These are phyloP conservation scores for Kazachstania psychrophila DNA, from an alignment of 805 yeast species.

Conservation along the genomic window DNA sequence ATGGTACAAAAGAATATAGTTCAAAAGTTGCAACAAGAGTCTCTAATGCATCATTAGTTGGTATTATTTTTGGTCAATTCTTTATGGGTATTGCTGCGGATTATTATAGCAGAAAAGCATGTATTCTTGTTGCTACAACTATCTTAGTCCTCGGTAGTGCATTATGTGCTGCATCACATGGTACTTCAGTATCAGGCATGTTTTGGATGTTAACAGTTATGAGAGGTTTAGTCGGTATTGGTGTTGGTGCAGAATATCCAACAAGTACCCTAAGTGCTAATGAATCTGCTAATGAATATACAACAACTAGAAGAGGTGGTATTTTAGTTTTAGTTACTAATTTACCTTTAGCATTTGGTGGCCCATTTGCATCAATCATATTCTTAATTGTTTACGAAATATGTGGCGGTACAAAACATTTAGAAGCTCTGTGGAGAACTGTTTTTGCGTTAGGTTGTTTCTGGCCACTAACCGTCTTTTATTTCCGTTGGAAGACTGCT, in stretches of 20 bases:
- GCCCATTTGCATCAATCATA: constrained; percentile 2
- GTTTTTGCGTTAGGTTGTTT: constrained; percentile 4
- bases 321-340: constrained; percentile 4
- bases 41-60: constrained; percentile 5
- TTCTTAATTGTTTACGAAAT: constrained; percentile 4
- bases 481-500: constrained; percentile 5
- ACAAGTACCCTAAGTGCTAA: constrained; percentile 5
- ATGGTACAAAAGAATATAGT: constrained; percentile 2
- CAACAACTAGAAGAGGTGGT: constrained; percentile 5
- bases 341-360: constrained; percentile 3
- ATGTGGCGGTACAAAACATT: constrained; percentile 2
- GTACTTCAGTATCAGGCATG: constrained; percentile 4
- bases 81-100: constrained; percentile 6
- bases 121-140: constrained; percentile 3
- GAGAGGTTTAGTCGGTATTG: constrained; percentile 6
- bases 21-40: constrained; percentile 5
- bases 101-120: constrained; percentile 3
- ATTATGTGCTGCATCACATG: constrained; percentile 4
- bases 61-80: constrained; percentile 5
- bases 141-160: constrained; percentile 5
- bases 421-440: constrained; percentile 4
- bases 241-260: constrained; percentile 6
- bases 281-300: constrained; percentile 5
- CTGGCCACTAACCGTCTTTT: constrained; percentile 5
- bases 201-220: constrained; percentile 5